These are phyloP conservation scores for Phylloporus gajari DNA, from an alignment of 1,284 basidiomycete genomes.

Conservation along the genomic window DNA sequence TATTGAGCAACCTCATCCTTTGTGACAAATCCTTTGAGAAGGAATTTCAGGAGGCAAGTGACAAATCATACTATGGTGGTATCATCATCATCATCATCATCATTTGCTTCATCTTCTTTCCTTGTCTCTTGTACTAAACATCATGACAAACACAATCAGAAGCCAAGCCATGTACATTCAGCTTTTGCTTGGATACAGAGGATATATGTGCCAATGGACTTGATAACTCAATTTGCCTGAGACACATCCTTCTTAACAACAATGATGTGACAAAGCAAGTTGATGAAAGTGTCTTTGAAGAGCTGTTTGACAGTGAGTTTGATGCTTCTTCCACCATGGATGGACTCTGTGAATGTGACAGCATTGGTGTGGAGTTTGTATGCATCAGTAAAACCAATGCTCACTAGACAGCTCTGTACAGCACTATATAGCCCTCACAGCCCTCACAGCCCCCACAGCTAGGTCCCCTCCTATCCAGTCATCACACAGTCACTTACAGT, in stretches of 20 bases:
- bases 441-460: no score
- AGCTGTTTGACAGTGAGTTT: conserved; percentile 82
- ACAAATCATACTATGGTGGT: conserved; percentile 81
- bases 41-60: conserved; percentile 76
- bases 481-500: no score
- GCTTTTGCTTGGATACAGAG: conserved; percentile 84
- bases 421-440: no score
- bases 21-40: conserved; percentile 85
- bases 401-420: no score
- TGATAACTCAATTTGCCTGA: conserved; percentile 84
- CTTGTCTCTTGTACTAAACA: conserved; percentile 47
- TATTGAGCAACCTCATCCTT: conserved; percentile 92
- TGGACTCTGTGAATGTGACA: conserved; percentile 63
- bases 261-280: conserved; percentile 77
- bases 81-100: conserved; percentile 75
- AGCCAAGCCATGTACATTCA: conserved; percentile 46
- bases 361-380: conserved; percentile 84
- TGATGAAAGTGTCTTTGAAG: conserved; percentile 82
- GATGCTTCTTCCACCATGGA: conserved; percentile 60
- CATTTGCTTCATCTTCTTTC: conserved; percentile 52
- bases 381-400: no score
- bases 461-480: no score
- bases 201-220: conserved; percentile 87
- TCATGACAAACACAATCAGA: neutral
- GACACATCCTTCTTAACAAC: conserved; percentile 86